Conservation (phyloP, 2,329 filamentous ascomycete species). For the Leptographium galeiforme region DNA sequence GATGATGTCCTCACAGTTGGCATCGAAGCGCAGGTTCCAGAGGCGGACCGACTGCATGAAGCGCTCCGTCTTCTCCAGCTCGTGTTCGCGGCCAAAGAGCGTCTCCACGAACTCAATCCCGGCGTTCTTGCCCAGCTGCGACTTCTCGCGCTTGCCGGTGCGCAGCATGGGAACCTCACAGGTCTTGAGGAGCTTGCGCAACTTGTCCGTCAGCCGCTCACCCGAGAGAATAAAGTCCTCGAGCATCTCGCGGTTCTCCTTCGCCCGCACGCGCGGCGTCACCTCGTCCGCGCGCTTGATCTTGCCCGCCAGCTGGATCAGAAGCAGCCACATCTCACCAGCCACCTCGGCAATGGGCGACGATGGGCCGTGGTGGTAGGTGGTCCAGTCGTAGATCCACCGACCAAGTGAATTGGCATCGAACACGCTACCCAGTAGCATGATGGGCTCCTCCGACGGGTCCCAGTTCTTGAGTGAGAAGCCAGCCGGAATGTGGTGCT, state of each 20-base stretch:
- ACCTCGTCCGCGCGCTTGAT: constrained; percentile 80
- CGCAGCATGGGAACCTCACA: constrained; percentile 95
- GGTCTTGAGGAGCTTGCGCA: constrained; percentile 74
- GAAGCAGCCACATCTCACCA: constrained; percentile 85
- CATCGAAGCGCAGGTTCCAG: constrained; percentile 90
- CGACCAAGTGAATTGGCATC: constrained; percentile 95
- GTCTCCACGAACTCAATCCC: constrained; percentile 93
- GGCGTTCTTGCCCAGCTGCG: constrained; percentile 77
- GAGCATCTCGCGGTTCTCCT: constrained; percentile 66
- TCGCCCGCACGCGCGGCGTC: constrained; percentile 55
- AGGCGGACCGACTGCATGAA: constrained; percentile 80
- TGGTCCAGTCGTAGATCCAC: constrained; percentile 99
- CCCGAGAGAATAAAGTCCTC: constrained; percentile 85
- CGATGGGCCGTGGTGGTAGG: constrained; percentile 70
- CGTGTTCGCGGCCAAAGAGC: constrained; percentile 82
- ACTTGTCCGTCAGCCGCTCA: constrained; percentile 72
- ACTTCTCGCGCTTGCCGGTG: constrained; percentile 60
- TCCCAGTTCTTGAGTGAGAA: constrained; percentile 99
- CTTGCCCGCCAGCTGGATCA: constrained; percentile 89
- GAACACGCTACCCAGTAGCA: constrained; percentile 88
- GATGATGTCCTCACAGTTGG: constrained; percentile 87
- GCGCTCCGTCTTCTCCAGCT: constrained; percentile 80
- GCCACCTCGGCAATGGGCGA: constrained; percentile 83
- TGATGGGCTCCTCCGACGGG: constrained; percentile 81
- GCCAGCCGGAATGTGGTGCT: constrained; percentile 67